phyloP scores from a whole-genome alignment of 2,329 filamentous ascomycete genomes.

The Westerdykella ornata region DNA sequence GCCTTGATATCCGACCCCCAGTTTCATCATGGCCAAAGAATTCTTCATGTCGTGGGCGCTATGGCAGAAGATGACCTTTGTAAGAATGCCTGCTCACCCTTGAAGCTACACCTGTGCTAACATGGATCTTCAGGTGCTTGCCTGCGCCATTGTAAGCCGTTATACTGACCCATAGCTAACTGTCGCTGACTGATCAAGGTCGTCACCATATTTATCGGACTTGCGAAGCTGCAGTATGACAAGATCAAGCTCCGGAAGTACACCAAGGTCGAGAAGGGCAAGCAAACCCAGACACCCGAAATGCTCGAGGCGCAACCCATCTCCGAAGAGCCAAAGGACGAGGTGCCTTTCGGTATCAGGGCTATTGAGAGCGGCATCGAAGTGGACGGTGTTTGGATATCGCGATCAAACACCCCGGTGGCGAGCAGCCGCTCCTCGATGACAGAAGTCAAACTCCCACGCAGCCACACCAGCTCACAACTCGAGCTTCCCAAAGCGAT shows the following conservation, averaged over 20 bases:
- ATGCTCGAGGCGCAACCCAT: constrained; percentile 60
- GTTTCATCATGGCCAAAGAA: constrained; percentile 20
- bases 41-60: constrained; percentile 59
- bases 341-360: constrained; percentile 78
- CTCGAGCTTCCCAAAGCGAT: constrained; percentile 28
- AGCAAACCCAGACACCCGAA: constrained; percentile 45
- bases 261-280: constrained; percentile 34
- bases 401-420: constrained; percentile 40
- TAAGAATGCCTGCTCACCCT: constrained; percentile 42
- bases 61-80: constrained; percentile 88
- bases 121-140: constrained; percentile 56
- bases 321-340: constrained; percentile 52
- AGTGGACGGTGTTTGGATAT: constrained; percentile 68
- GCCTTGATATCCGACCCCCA: not conserved
- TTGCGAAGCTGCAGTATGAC: constrained; percentile 54
- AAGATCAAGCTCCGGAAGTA: constrained; percentile 40
- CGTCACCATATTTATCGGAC: constrained; percentile 61
- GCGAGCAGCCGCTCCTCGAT: constrained; percentile 34
- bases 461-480: constrained; percentile 28
- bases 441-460: constrained; percentile 24
- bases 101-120: constrained; percentile 16
- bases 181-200: constrained; percentile 36
- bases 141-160: constrained; percentile 55
- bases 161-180: constrained; percentile 18
- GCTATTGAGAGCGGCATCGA: constrained; percentile 78